Evolutionary conservation across 1,284 basidiomycete genomes (phyloP), one percentile per base, ranked within the genome.

Genomic region (Volvariella surrecta): DNA sequence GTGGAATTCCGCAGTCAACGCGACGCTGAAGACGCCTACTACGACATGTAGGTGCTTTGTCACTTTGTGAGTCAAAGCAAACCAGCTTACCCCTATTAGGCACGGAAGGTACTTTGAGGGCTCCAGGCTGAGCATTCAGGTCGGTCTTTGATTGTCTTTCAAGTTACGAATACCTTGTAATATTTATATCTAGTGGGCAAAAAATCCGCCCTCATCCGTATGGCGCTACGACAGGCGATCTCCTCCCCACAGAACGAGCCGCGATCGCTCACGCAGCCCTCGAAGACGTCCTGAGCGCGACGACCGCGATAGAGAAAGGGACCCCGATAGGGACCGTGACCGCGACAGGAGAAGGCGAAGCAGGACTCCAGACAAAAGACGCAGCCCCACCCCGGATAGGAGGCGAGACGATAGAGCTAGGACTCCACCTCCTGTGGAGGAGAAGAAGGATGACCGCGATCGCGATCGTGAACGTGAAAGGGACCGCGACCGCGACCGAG

Each of bases 1-100:
- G 82, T 93, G 64, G 89, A 93, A 64, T 93, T 91, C 61, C 79
- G 86, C 60, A 80, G 76, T 57, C 73, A 74, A 45, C 80, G 85
- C 42, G 88, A 92, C 57, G 89, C 89, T 13, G 89, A 91, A 59
- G 87, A 91, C 52, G 89, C 89, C 24, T 91, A 91, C 62, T 83
- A 90, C 58, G 88, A 91, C 52, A 91, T 92, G 89, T 92, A 63
- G 52, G 85, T 69, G 8, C 11, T 20, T 4, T 34, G 39, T 22
- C 34, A 16, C 24, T 21, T 11, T 30, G 17, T 20, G 13, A 3
- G 38, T 31, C 45, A n/a, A 42, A 32, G 22, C 38, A 41, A 24
- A 44, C 37, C 49, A 50, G 37, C 35, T 35, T 39, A 40, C 31
- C 39, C 40, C 19, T 47, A 43, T 34, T 50, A 91, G 89, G 89